phyloP scores from a whole-genome alignment of 352 stramenopile genomes.

The Sclerospora graminicola region DNA sequence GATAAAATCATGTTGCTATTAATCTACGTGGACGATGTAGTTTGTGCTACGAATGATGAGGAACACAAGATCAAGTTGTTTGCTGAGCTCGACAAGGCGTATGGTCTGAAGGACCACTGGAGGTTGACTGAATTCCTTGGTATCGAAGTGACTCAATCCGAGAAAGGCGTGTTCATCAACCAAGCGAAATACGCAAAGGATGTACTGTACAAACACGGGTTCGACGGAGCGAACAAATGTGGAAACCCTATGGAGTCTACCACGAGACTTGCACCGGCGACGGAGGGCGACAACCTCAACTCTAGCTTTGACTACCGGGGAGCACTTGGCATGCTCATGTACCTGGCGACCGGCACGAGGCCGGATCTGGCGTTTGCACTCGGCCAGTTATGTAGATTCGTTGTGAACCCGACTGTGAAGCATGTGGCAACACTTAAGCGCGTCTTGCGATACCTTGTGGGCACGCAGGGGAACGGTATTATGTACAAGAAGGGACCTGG shows the following conservation, averaged over 20 bases:
- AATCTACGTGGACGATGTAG: background rate
- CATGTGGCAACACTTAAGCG: conserved; percentile 1
- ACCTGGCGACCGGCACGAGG: conserved; percentile 14
- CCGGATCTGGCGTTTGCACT: conserved; percentile 16
- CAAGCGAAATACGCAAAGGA: background rate
- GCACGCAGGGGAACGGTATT: background rate
- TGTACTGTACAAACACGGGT: background rate
- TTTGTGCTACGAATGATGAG: background rate
- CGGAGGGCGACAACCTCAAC: background rate
- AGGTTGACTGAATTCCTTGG: background rate
- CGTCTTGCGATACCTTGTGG: background rate
- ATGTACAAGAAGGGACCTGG: background rate
- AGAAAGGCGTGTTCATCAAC: background rate
- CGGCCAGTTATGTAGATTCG: conserved; percentile 13
- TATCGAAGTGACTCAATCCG: background rate
- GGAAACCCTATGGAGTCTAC: conserved; percentile 5
- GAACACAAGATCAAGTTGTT: background rate
- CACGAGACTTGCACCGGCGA: conserved; percentile 2
- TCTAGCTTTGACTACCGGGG: conserved; percentile 7
- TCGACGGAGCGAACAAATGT: background rate
- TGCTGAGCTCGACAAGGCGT: background rate
- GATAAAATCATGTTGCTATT: background rate
- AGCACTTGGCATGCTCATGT: conserved; percentile 15
- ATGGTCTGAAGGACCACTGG: background rate
- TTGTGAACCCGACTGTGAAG: conserved; percentile 4